Percentiles rank a stretch among this genome's conserved stretches.
Evolutionary conservation across 164 flowering plant genomes (phyloP).

Genomic region (Paratinospora sagittata): DNA sequence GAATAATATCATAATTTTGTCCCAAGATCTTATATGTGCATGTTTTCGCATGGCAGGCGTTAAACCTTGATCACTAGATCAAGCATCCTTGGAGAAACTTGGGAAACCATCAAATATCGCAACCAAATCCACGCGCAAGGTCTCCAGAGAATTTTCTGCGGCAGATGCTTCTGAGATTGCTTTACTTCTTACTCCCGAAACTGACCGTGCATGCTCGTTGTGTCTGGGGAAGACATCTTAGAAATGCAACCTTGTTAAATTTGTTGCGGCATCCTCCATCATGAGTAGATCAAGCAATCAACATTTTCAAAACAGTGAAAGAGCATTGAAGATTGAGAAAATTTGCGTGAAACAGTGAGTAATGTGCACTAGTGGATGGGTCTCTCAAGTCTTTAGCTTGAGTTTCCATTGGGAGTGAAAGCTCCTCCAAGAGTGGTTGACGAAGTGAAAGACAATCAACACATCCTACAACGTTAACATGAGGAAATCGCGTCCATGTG

Average conservation of each 20-base stretch:
- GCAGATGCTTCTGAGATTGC: slow-evolving; percentile 65
- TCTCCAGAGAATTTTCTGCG: slow-evolving; percentile 76
- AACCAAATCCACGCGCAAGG: slow-evolving; percentile 85
- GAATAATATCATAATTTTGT: background rate
- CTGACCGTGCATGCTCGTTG: slow-evolving; percentile 30
- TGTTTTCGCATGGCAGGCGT: slow-evolving; percentile 33
- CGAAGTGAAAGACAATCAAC: background rate
- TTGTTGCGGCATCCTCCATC: slow-evolving; percentile 51
- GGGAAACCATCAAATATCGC: slow-evolving; percentile 31
- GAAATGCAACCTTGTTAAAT: slow-evolving; percentile 33
- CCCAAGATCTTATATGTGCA: background rate
- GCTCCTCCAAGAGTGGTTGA: too few species aligned
- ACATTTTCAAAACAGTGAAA: slow-evolving; percentile 38
- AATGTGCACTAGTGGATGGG: slow-evolving; percentile 88
- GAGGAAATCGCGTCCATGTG: too few species aligned
- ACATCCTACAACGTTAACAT: too few species aligned
- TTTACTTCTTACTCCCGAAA: slow-evolving; percentile 46
- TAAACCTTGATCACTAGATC: slow-evolving; percentile 32
- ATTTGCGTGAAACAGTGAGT: slow-evolving; percentile 75
- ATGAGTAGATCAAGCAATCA: slow-evolving; percentile 41
- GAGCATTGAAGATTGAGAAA: slow-evolving; percentile 68
- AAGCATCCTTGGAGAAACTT: slow-evolving; percentile 29
- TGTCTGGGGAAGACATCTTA: slow-evolving; percentile 44
- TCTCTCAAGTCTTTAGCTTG: slow-evolving; percentile 86
- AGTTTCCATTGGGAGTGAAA: slow-evolving; percentile 61